Evolutionary conservation across 1,284 basidiomycete species (phyloP), one percentile per base, ranked within the genome.

Genomic region (Leccinum subrobustum): DNA sequence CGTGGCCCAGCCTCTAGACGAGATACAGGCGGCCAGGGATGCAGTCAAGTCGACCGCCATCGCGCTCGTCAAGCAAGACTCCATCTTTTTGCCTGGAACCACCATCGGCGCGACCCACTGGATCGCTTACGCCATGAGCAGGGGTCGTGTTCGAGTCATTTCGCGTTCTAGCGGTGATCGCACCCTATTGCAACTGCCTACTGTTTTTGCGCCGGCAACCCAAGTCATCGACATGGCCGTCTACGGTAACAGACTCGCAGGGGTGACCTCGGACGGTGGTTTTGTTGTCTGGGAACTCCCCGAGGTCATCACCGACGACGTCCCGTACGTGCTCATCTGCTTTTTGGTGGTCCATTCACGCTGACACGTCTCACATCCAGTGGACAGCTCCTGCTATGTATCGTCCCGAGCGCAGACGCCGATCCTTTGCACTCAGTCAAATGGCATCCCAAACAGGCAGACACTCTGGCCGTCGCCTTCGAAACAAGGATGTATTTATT

Each of bases 71-170:
- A 89, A 87, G 72, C 89, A 93, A 65, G 91, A 92, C 64, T 78
- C 89, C 12, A 83, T 88, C 25, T 93, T 92, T 77, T 76, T 91
- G 56, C 88, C 88, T 56, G 91, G 91, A 8, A 88, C 88, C 11
- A 93, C 91, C 31, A 93, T 93, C 59, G 91, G 91, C 9, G 91
- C 90, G 9, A 92, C 90, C 6, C 88, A 91, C 68, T 93, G 91
- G 89, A 91, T 93, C 62, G 91, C 91, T 12, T 93, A 93, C 69
- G 91, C 89, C 20, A 93, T 93, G 92, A 92, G 88, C n/a, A 87
- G 88, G 76, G 90, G 88, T 84, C 90, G 91, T 64, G 88, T 93
- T 57, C 87, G 91, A 54, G 88, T 93, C 57, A 92, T 93, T 62
- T 93, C 91, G 18, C 83, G 91, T 57, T 89, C 89, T 14, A 92